Base-by-base conservation (phyloP, 306 rosid genomes). In the Gynostemma pentaphyllum region DNA sequence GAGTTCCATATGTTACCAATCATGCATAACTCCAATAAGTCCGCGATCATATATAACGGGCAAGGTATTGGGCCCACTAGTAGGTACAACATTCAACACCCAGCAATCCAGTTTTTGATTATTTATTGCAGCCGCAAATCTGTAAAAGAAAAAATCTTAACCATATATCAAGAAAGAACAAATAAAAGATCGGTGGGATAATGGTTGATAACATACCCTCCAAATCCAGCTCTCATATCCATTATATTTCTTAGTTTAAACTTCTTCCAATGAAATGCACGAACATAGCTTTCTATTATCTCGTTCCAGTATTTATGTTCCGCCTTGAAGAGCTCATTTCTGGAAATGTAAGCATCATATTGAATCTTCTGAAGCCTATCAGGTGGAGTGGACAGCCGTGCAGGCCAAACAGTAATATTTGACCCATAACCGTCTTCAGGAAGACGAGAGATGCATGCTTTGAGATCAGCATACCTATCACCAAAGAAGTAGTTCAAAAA, bases 181-280 rank as follows among this genome's bases (percentile, higher is more conserved):
- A n/a, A n/a, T n/a, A n/a, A n/a, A n/a, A n/a, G n/a, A n/a, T n/a
- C n/a, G n/a, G n/a, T n/a, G n/a, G n/a, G n/a, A n/a, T n/a, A n/a
- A n/a, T n/a, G n/a, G n/a, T n/a, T n/a, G n/a, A n/a, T n/a, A n/a
- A 50, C 57, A 23, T 85, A 88, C 98, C 98, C 98, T 83, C 98
- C 98, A 82, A 87, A 92, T 66, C 96, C 94, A 49, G 96, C 98
- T 86, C 80, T 83, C 98, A 92, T 92, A 83, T 92, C 98, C 95
- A 92, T 79, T 56, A 81, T 88, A 73, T 92, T 92, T 83, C 98
- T 86, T 71, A 88, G 48, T 79, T 71, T 73, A 21, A 79, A 55
- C 71, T 84, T 76, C 72, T 86, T 94, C 95, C 96, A 88, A 54
- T 67, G 76, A 29, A 82, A 81, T 68, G 55, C 75, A 54, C 87